Percentiles rank a stretch among this genome's conserved stretches.
phyloP scores from a whole-genome alignment of 768 basidiomycete species.

The Fomitopsis pulvina region DNA sequence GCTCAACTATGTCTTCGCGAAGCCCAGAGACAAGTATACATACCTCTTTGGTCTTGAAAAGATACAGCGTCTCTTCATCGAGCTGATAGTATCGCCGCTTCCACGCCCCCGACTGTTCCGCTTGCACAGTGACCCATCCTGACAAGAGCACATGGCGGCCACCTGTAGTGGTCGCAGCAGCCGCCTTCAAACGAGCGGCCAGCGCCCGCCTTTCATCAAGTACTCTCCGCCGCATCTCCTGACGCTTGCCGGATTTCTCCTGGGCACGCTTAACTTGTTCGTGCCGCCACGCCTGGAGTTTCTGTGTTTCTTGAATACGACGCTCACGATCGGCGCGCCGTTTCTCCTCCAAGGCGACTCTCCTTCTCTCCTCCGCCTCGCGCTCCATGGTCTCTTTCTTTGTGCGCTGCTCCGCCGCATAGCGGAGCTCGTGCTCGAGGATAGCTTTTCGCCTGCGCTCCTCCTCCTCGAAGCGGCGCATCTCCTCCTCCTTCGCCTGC shows the following conservation, averaged over 20 bases:
- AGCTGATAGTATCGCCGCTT: conserved; percentile 26
- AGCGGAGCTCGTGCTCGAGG: conserved; percentile 22
- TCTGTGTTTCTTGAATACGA: conserved; percentile 19
- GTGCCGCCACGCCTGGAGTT: conserved; percentile 18
- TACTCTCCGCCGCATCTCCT: conserved; percentile 10
- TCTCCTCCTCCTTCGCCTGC: conserved; percentile 17
- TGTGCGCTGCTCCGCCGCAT: conserved; percentile 18
- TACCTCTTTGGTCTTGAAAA: conserved; percentile 26
- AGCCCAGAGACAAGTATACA: conserved; percentile 3
- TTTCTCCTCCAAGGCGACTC: conserved; percentile 12
- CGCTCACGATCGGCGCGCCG: conserved; percentile 19
- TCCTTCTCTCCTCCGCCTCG: conserved; percentile 18
- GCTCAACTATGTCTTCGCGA: neutral
- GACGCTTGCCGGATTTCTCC: conserved; percentile 12
- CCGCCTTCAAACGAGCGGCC: conserved; percentile 12
- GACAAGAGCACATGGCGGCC: conserved; percentile 9
- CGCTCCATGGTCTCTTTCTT: conserved; percentile 17
- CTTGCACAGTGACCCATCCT: conserved; percentile 28
- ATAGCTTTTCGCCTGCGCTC: conserved; percentile 20
- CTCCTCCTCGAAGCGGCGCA: conserved; percentile 14
- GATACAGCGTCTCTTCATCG: conserved; percentile 14
- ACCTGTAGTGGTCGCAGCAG: conserved; percentile 8
- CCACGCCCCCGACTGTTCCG: conserved; percentile 21
- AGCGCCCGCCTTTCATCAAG: conserved; percentile 13
- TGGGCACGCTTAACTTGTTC: conserved; percentile 18